phyloP scores from a whole-genome alignment of 2,329 filamentous ascomycete species.

The Ceratocystiopsis sp. region DNA sequence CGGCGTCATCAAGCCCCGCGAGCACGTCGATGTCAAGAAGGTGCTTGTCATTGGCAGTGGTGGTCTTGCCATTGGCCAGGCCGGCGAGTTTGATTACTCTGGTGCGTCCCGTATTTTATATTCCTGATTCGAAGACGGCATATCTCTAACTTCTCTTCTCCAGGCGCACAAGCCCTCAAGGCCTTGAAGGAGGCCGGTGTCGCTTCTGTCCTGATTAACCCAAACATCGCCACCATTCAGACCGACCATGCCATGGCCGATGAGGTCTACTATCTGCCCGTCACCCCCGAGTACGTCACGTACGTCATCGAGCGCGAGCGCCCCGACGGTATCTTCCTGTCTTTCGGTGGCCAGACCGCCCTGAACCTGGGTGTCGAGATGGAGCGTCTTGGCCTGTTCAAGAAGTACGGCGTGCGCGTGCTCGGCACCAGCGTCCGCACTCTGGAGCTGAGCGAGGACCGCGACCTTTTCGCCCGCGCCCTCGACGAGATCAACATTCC shows the following conservation, averaged over 20 bases:
- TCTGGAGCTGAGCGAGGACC: constrained; percentile 84
- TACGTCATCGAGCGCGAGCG: constrained; percentile 94
- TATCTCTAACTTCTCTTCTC: neutral
- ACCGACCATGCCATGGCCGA: constrained; percentile 96
- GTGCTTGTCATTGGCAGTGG: constrained; percentile 92
- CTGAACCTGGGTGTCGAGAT: constrained; percentile 94
- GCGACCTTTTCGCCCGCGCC: constrained; percentile 89
- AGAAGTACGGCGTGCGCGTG: constrained; percentile 89
- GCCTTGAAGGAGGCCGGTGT: constrained; percentile 96
- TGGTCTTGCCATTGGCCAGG: constrained; percentile 91
- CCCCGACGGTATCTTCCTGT: constrained; percentile 93
- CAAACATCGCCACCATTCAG: constrained; percentile 97
- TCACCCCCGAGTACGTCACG: constrained; percentile 92
- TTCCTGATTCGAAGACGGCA: no score
- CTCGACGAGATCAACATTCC: constrained; percentile 95
- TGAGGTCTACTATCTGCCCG: constrained; percentile 96
- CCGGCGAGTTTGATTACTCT: constrained; percentile 97
- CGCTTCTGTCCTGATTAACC: constrained; percentile 95
- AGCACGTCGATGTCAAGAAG: constrained; percentile 85
- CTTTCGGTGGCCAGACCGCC: constrained; percentile 93
- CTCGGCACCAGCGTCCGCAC: constrained; percentile 90
- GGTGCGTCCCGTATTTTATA: constrained; percentile 38
- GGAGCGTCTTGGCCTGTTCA: constrained; percentile 89
- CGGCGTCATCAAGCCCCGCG: constrained; percentile 63
- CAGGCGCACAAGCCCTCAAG: constrained; percentile 90